phyloP scores from a whole-genome alignment of 352 stramenopile genomes.

The Saprolegnia diclina region DNA sequence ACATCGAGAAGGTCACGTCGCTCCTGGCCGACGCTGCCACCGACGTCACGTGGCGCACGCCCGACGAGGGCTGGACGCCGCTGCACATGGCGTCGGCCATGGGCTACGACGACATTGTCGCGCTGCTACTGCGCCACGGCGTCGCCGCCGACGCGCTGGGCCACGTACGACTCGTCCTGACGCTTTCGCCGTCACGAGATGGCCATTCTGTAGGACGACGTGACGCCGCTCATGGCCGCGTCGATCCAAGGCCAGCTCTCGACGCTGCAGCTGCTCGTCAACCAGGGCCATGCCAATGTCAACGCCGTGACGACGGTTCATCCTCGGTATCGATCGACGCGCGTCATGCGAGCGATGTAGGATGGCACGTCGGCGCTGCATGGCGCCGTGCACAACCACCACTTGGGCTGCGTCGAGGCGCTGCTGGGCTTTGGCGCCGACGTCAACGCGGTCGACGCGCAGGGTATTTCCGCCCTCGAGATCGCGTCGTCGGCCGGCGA shows the following conservation, averaged over 20 bases:
- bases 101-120: neutral
- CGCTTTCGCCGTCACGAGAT: neutral
- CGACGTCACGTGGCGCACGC: neutral
- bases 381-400: neutral
- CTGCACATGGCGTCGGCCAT: neutral
- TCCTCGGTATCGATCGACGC: neutral
- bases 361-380: neutral
- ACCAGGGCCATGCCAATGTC: neutral
- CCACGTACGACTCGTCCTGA: neutral
- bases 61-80: neutral
- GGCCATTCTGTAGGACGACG: neutral
- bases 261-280: neutral
- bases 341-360: neutral
- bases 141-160: neutral
- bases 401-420: neutral
- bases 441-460: neutral
- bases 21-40: neutral
- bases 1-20: neutral
- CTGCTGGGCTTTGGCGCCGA: neutral
- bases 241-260: neutral
- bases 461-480: neutral
- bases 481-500: neutral
- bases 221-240: neutral
- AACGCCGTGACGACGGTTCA: neutral
- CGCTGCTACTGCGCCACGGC: neutral